Base-by-base conservation (phyloP, 495 filamentous ascomycete genomes). In the Penicillium arizonense region DNA sequence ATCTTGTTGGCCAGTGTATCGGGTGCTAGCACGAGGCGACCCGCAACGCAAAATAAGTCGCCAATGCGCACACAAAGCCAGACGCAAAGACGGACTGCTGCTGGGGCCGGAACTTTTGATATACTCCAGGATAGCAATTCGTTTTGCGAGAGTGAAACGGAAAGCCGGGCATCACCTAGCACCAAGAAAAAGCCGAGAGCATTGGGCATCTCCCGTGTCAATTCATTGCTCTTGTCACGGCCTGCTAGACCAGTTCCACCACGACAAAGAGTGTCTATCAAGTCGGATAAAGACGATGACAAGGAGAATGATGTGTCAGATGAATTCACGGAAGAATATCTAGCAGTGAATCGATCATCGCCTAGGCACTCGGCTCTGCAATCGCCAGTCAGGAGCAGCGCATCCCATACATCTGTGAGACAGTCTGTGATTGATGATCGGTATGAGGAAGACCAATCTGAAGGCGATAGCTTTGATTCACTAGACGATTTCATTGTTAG, bases 401-500 rank as follows among this genome's bases (percentile, higher is more conserved):
- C 50, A n/a, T 23, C 45, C 4, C 18, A 50, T 16, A 50, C 39
- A 14, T 44, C 57, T 35, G 14, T 44, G 44, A 52, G 47, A 24
- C 52, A 57, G 24, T 61, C 56, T 0, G 56, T 62, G 46, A 52
- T 46, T 5, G 46, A 62, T 12, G 33, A 47, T 5, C 37, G 28
- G 2, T 43, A 59, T 14, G 59, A 62, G 3, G 62, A 64, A 10
- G 59, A 64, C 20, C 57, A 64, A 26, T 47, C 40, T 24, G 58
- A 54, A 16, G 66, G 68, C 43, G 59, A 73, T 61, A 66, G 61
- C 48, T 67, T 64, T 42, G 56, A 70, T 47, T 75, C 71, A 37
- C 55, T 76, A 26, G 72, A 73, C 30, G 73, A 71, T 39, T 78
- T 77, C 45, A 69, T 78, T 60, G 75, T 76, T 44, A 76, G 74